These are phyloP conservation scores for Apophysomyces sp. DNA, from an alignment of 371 early-diverging fungal genomes.

Conservation along the genomic window DNA sequence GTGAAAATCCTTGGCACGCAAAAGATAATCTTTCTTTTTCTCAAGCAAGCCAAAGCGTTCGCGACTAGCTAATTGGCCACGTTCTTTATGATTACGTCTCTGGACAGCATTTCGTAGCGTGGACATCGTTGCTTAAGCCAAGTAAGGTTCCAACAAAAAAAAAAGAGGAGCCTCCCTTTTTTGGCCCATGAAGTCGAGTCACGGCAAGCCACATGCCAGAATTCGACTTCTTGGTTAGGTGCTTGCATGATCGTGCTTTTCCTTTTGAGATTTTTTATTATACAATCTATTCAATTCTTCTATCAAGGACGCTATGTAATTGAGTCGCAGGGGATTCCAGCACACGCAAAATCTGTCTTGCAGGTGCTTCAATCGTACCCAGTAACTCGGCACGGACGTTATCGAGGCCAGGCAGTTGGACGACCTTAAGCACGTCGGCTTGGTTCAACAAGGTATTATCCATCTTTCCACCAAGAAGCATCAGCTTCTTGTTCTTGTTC, in stretches of 20 bases:
- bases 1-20: conserved; percentile 92
- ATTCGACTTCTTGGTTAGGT: no score
- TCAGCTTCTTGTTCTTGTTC: conserved; percentile 61
- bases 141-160: no score
- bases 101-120: conserved; percentile 83
- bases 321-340: conserved; percentile 49
- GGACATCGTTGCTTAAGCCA: conserved; percentile 25
- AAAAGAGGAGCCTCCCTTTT: no score
- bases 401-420: conserved; percentile 57
- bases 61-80: conserved; percentile 78
- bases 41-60: conserved; percentile 84
- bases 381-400: conserved; percentile 54
- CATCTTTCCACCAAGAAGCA: conserved; percentile 64
- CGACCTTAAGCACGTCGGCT: conserved; percentile 53
- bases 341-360: conserved; percentile 50
- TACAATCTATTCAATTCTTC: conserved; percentile 25
- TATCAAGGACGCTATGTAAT: conserved; percentile 46
- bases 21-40: conserved; percentile 96
- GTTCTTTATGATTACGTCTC: conserved; percentile 90
- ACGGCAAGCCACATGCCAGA: no score
- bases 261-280: not conserved
- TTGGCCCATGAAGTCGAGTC: no score
- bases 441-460: conserved; percentile 55
- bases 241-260: no score
- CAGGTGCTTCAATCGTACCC: conserved; percentile 60